A percentile compares a stretch with the other conserved stretches of the same genome.
phyloP scores from a whole-genome alignment of 2,329 filamentous ascomycete species.

The Penicillium sumatraense region DNA sequence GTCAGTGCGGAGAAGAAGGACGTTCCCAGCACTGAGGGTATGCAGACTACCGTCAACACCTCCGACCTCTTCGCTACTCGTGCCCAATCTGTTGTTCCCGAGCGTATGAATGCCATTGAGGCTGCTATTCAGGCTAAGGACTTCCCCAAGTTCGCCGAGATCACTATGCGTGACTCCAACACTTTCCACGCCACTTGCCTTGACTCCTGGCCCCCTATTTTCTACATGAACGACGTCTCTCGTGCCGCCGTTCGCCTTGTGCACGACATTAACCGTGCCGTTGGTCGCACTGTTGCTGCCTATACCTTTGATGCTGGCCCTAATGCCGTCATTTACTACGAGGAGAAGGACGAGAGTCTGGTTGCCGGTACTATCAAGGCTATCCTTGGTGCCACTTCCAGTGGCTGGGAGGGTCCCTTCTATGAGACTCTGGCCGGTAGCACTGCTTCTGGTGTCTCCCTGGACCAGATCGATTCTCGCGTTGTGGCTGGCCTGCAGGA shows the following conservation, averaged over 20 bases:
- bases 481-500: slow-evolving; percentile 70
- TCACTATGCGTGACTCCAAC: slow-evolving; percentile 97
- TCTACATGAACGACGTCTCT: slow-evolving; percentile 96
- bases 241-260: slow-evolving; percentile 85
- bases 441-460: slow-evolving; percentile 54
- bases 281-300: slow-evolving; percentile 79
- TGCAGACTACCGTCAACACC: slow-evolving; percentile 95
- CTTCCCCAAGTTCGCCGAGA: slow-evolving; percentile 82
- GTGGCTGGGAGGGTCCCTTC: slow-evolving; percentile 63
- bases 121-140: slow-evolving; percentile 76
- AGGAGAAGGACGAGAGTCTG: slow-evolving; percentile 73
- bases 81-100: slow-evolving; percentile 76
- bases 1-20: slow-evolving; percentile 95
- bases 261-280: slow-evolving; percentile 81
- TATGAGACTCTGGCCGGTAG: slow-evolving; percentile 56
- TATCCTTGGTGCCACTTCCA: slow-evolving; percentile 67
- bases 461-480: slow-evolving; percentile 62
- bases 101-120: slow-evolving; percentile 83
- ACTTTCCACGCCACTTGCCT: slow-evolving; percentile 94
- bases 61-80: slow-evolving; percentile 84
- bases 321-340: slow-evolving; percentile 95
- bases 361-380: slow-evolving; percentile 80
- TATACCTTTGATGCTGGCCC: slow-evolving; percentile 98
- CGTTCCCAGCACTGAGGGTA: slow-evolving; percentile 87
- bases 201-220: slow-evolving; percentile 96